These are phyloP conservation scores for Diutina mesorugosa DNA, from an alignment of 1,139 yeast species.

Conservation along the genomic window DNA sequence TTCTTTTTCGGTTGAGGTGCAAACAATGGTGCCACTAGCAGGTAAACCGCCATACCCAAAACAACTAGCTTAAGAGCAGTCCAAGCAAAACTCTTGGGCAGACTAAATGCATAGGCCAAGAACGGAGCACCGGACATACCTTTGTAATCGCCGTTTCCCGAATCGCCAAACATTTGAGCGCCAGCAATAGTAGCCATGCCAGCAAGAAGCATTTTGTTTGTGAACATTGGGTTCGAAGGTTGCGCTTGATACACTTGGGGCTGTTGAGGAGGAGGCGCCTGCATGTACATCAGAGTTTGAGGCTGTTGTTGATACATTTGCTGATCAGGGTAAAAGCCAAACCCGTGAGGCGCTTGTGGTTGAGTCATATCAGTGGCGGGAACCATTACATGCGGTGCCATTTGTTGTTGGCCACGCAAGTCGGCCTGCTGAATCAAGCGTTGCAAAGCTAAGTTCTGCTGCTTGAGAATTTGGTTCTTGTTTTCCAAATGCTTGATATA, in stretches of 20 bases:
- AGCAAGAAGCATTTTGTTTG: constrained; percentile 23
- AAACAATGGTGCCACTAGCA: background rate
- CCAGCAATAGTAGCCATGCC: constrained; percentile 46
- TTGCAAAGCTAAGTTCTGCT: constrained; percentile 42
- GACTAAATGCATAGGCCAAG: background rate
- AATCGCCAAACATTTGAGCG: constrained; percentile 26
- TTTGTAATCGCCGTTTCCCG: constrained; percentile 21
- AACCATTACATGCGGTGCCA: constrained; percentile 4
- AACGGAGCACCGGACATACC: constrained; percentile 14
- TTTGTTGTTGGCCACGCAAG: constrained; percentile 7
- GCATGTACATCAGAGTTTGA: constrained; percentile 13
- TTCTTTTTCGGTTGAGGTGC: background rate
- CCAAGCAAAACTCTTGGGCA: background rate
- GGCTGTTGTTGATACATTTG: constrained; percentile 5
- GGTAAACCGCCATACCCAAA: background rate
- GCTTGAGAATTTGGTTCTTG: constrained; percentile 44
- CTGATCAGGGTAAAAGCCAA: constrained; percentile 10
- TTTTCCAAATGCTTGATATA: constrained; percentile 73
- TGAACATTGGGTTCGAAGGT: constrained; percentile 4
- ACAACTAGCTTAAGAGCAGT: background rate
- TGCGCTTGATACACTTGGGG: background rate
- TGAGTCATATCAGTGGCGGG: background rate
- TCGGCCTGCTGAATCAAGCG: constrained; percentile 20
- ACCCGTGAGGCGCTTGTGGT: constrained; percentile 7
- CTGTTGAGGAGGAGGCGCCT: constrained; percentile 1